These are phyloP conservation scores for Hippophae gyantsensis DNA, from an alignment of 306 rosid genomes.

Conservation along the genomic window DNA sequence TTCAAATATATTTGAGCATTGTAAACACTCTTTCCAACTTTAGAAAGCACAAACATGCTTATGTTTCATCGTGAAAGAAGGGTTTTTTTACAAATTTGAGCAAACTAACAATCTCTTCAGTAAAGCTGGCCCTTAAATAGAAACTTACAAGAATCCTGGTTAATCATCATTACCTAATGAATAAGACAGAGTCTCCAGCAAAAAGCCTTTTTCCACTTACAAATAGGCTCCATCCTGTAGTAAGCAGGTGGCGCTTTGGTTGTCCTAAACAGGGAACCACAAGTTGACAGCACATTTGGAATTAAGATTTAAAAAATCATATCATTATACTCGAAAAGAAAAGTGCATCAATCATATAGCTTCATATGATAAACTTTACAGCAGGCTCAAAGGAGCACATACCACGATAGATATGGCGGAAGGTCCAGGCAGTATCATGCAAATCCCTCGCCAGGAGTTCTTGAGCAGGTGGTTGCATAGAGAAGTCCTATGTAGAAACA, in stretches of 20 bases:
- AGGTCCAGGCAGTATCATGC: conserved; percentile 78
- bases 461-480: conserved; percentile 97
- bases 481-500: conserved; percentile 48
- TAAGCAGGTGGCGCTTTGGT: conserved; percentile 95
- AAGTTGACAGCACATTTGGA: conserved; percentile 8
- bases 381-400: conserved; percentile 4
- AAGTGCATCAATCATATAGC: background rate
- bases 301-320: background rate
- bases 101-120: background rate
- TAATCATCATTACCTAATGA: conserved; percentile 53
- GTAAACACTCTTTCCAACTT: conserved; percentile 2
- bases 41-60: background rate
- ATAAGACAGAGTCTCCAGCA: conserved; percentile 90
- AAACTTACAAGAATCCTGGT: conserved; percentile 3
- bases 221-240: conserved; percentile 97
- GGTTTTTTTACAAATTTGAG: background rate
- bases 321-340: background rate
- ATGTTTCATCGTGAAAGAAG: background rate
- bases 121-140: background rate
- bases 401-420: conserved; percentile 97
- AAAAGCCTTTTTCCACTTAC: conserved; percentile 86
- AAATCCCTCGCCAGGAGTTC: conserved; percentile 81
- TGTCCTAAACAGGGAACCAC: conserved; percentile 48
- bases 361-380: conserved; percentile 1
- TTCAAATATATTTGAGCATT: conserved; percentile 1